These are phyloP conservation scores for Penicillium expansum DNA, from an alignment of 2,329 filamentous ascomycete species.

Conservation along the genomic window DNA sequence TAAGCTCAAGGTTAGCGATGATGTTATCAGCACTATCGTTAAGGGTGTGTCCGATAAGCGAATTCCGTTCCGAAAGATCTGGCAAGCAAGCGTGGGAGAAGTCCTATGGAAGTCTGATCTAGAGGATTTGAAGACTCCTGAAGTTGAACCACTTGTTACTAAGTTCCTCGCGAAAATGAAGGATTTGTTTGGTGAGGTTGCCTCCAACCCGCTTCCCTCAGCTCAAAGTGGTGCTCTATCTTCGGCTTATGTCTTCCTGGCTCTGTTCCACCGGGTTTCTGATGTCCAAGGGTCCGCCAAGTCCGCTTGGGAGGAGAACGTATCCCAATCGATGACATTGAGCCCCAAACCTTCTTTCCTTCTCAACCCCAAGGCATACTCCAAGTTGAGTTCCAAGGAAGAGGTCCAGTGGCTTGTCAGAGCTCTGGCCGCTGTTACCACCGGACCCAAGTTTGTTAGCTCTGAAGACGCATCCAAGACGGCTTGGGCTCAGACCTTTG, in stretches of 20 bases:
- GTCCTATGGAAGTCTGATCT: slow-evolving; percentile 60
- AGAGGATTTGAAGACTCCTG: slow-evolving; percentile 49
- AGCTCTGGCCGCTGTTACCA: slow-evolving; percentile 63
- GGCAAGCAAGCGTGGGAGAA: slow-evolving; percentile 73
- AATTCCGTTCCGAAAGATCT: slow-evolving; percentile 69
- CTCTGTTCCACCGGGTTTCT: slow-evolving; percentile 58
- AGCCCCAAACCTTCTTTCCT: slow-evolving; percentile 86
- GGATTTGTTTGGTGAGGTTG: slow-evolving; percentile 73
- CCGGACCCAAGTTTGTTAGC: slow-evolving; percentile 52
- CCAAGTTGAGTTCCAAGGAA: slow-evolving; percentile 70
- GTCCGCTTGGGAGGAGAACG: slow-evolving; percentile 47
- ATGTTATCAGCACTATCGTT: slow-evolving; percentile 65
- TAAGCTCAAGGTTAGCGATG: slow-evolving; percentile 61
- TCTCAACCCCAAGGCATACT: slow-evolving; percentile 78
- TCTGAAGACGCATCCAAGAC: slow-evolving; percentile 51
- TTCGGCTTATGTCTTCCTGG: slow-evolving; percentile 70
- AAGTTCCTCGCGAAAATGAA: slow-evolving; percentile 51
- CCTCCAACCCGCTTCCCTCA: slow-evolving; percentile 72
- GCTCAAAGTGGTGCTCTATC: slow-evolving; percentile 80
- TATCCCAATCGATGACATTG: slow-evolving; percentile 63
- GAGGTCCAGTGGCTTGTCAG: slow-evolving; percentile 76
- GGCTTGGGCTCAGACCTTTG: slow-evolving; percentile 79
- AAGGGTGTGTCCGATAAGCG: slow-evolving; percentile 90
- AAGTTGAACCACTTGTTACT: slow-evolving; percentile 48
- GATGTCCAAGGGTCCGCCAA: slow-evolving; percentile 55